phyloP scores from a whole-genome alignment of 495 filamentous ascomycete species.

The Penicillium bialowiezense region DNA sequence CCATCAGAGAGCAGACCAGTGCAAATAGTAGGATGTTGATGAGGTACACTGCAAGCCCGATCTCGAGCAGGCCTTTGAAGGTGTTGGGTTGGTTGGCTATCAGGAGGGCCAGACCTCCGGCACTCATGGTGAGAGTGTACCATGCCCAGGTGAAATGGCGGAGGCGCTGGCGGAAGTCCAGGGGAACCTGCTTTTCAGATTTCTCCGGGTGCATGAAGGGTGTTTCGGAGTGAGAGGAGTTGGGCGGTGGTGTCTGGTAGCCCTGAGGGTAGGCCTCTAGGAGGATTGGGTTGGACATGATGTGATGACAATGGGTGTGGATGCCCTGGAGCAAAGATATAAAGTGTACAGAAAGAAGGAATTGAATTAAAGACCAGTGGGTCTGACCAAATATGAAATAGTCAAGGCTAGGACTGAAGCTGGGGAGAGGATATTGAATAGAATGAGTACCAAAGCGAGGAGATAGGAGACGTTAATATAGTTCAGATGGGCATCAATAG shows the following conservation, averaged over 20 bases:
- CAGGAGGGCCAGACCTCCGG: constrained; percentile 61
- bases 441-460: neutral
- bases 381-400: neutral
- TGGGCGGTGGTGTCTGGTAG: constrained; percentile 12
- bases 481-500: neutral
- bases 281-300: constrained; percentile 16
- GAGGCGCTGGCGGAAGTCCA: constrained; percentile 45
- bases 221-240: constrained; percentile 25
- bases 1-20: constrained; percentile 49
- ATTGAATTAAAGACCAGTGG: constrained; percentile 1
- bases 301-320: neutral
- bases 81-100: constrained; percentile 55
- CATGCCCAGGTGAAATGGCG: constrained; percentile 73
- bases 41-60: constrained; percentile 60
- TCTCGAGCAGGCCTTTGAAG: constrained; percentile 55
- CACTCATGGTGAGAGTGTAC: constrained; percentile 68
- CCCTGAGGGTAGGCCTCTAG: constrained; percentile 12
- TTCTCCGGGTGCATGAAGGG: constrained; percentile 26
- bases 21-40: constrained; percentile 60
- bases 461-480: constrained; percentile 4
- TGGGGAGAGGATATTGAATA: neutral
- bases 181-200: constrained; percentile 10
- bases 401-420: neutral
- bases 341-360: neutral
- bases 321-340: neutral